A percentile compares a stretch with the other conserved stretches of the same genome.
phyloP scores from a whole-genome alignment of 75 land plant species.

The Picea sitchensis region DNA sequence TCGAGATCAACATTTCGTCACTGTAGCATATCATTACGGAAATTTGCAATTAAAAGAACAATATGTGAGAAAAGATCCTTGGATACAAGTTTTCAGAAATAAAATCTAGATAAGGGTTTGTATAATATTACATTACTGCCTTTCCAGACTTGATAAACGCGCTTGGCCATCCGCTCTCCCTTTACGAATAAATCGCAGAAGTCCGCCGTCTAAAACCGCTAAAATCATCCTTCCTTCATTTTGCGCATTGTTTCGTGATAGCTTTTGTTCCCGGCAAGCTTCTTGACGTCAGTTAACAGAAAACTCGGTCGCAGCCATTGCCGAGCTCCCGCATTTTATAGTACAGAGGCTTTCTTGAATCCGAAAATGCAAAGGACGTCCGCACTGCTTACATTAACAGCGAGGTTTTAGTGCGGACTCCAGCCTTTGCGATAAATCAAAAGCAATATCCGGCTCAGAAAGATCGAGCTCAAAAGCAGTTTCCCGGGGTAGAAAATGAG shows the following conservation, averaged over 20 bases:
- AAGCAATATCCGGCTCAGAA: no score
- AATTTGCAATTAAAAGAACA: background rate
- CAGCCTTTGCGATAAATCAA: background rate
- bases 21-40: background rate
- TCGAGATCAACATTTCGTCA: background rate
- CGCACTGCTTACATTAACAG: background rate
- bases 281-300: background rate
- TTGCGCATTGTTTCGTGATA: background rate
- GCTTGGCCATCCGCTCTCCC: constrained; percentile 21
- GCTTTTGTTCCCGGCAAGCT: background rate
- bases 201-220: background rate
- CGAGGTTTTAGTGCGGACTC: background rate
- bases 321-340: background rate
- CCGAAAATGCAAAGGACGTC: background rate
- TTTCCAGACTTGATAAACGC: constrained; percentile 46
- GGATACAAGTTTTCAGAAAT: background rate
- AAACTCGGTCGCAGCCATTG: background rate
- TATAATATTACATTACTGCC: constrained; percentile 43
- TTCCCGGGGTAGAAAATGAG: background rate
- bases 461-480: no score
- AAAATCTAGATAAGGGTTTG: constrained; percentile 4
- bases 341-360: background rate
- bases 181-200: background rate
- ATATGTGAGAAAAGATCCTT: background rate
- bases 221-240: constrained; percentile 12